Percentiles rank a stretch among this genome's conserved stretches.
Conservation (phyloP, 2,329 filamentous ascomycete genomes). For the Microdochium trichocladiopsis region DNA sequence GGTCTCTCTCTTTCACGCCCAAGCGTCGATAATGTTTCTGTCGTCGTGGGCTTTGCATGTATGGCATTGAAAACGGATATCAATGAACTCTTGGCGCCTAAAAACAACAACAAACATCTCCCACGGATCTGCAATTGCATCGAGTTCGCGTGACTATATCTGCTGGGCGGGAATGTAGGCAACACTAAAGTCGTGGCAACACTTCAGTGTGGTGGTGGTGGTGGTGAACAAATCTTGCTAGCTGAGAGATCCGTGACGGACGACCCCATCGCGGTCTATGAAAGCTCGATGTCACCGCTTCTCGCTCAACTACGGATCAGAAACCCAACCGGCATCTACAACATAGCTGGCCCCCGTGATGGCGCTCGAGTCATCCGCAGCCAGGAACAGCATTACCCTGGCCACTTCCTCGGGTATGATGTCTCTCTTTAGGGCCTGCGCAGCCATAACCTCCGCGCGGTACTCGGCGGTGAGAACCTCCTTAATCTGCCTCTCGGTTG, state of each 20-base stretch:
- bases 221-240: too few relatives aligned
- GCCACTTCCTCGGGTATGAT: constrained; percentile 35
- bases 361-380: constrained; percentile 36
- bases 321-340: constrained; percentile 26
- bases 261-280: too few relatives aligned
- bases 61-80: constrained; percentile 47
- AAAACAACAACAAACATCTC: not conserved
- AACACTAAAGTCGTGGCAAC: too few relatives aligned
- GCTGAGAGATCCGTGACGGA: too few relatives aligned
- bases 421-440: constrained; percentile 34
- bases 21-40: constrained; percentile 21
- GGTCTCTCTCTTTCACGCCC: constrained; percentile 34
- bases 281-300: too few relatives aligned
- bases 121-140: not conserved
- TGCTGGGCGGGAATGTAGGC: too few relatives aligned
- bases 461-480: constrained; percentile 35
- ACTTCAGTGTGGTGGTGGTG: too few relatives aligned
- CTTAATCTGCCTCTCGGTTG: constrained; percentile 34
- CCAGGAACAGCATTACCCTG: constrained; percentile 35
- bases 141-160: too few relatives aligned
- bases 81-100: constrained; percentile 33
- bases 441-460: constrained; percentile 24
- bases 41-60: constrained; percentile 35
- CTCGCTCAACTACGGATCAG: constrained; percentile 12
- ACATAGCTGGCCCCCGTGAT: constrained; percentile 35